Base-by-base conservation (phyloP, 345 rosid species). In the Citrus mangshanensis region DNA sequence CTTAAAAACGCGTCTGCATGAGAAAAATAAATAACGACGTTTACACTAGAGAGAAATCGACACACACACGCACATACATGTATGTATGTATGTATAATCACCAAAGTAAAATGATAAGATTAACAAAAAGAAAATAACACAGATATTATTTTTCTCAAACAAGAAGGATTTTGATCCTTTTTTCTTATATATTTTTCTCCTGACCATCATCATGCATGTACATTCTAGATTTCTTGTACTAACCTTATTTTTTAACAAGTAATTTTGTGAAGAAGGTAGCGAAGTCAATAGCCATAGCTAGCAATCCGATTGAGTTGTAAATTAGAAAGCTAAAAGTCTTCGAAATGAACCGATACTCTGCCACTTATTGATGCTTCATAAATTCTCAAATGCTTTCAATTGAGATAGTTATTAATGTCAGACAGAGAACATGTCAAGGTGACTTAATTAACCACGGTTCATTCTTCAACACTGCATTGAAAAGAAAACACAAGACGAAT, bases 341-440 rank as follows among this genome's bases (percentile, higher is more conserved):
- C 28, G 24, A 27, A 61, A 62, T 61, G 25, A 74, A 40, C 38
- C 59, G 77, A 16, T 61, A 74, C 2, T 42, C 34, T 74, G 77
- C 69, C 77, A 62, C 76, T 73, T 58, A 58, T 56, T 73, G 76
- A 42, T 70, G 30, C 18, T 9, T 27, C 60, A 24, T n/a, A 24
- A 46, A 14, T 70, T 70, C 38, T 51, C 13, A 70, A 27, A 70
- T 16, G 42, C 27, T 21, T 7, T 35, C 70, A 54, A 19, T 28
- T 60, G 22, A 51, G 55, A 22, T 7, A 30, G 4, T 49, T 34
- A 22, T 46, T 46, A 46, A 46, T 13, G 51, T 46, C 51, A 12
- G 51, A 46, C n/a, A 34, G 3, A 28, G 3, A 65, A 38, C 22
- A 4, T 67, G 51, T 67, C 28, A 21, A 9, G 5, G 60, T 38